Conservation (phyloP, 2,329 filamentous ascomycete species). For the Xylariales sp. region DNA sequence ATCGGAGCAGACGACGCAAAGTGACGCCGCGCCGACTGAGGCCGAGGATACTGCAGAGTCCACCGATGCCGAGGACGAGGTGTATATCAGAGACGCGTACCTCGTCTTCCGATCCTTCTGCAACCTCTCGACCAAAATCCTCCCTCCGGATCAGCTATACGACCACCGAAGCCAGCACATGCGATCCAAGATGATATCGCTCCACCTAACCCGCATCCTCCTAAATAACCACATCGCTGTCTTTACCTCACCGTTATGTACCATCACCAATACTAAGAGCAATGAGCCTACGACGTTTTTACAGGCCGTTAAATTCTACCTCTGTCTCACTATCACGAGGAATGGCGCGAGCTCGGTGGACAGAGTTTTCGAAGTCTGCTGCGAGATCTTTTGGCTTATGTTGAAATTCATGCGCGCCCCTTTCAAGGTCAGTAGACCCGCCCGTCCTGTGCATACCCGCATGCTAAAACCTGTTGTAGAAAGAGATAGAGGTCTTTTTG, state of each 20-base stretch:
- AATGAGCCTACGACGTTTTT: slow-evolving; percentile 91
- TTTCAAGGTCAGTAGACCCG: slow-evolving; percentile 77
- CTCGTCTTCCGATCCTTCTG: slow-evolving; percentile 97
- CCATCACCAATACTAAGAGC: slow-evolving; percentile 89
- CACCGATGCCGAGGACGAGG: slow-evolving; percentile 84
- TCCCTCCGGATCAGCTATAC: slow-evolving; percentile 90
- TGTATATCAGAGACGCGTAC: slow-evolving; percentile 97
- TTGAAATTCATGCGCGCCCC: slow-evolving; percentile 91
- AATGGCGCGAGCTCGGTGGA: slow-evolving; percentile 95
- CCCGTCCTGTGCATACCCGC: slow-evolving; percentile 39
- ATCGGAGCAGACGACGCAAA: slow-evolving; percentile 63
- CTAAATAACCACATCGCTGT: slow-evolving; percentile 93
- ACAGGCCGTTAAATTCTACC: slow-evolving; percentile 95
- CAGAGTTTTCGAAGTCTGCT: slow-evolving; percentile 92
- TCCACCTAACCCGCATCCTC: slow-evolving; percentile 94
- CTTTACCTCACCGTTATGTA: slow-evolving; percentile 91
- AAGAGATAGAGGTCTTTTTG: slow-evolving; percentile 97
- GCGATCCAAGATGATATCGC: slow-evolving; percentile 94
- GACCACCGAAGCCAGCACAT: slow-evolving; percentile 95
- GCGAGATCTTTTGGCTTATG: slow-evolving; percentile 98
- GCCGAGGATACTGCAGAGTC: slow-evolving; percentile 69
- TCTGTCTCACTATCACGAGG: slow-evolving; percentile 92
- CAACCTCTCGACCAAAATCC: slow-evolving; percentile 92
- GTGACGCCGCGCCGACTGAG: slow-evolving; percentile 62
- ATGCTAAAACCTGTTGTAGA: slow-evolving; percentile 61